phyloP scores from a whole-genome alignment of 176 grass and related monocot genomes.

The Avena eriantha region DNA sequence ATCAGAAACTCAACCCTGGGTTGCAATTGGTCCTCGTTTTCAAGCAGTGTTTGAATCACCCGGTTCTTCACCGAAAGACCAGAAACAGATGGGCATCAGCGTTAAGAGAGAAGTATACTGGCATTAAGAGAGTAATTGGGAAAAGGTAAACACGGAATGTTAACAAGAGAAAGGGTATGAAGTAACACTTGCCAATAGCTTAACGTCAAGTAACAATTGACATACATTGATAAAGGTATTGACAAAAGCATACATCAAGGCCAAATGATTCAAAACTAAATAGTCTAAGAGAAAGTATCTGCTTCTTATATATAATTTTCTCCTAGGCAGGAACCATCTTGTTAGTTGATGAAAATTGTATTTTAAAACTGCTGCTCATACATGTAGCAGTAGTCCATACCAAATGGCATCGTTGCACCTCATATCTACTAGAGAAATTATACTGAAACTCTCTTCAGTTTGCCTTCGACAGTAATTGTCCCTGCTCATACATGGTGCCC shows the following conservation, averaged over 20 bases:
- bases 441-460: neutral
- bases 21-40: slow-evolving; percentile 74
- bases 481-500: neutral
- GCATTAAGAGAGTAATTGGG: neutral
- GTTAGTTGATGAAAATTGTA: neutral
- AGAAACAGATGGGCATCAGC: neutral
- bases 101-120: neutral
- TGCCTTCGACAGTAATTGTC: neutral
- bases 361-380: neutral
- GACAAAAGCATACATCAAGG: slow-evolving; percentile 4
- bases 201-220: neutral
- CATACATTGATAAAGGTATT: neutral
- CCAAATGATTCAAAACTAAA: neutral
- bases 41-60: slow-evolving; percentile 74
- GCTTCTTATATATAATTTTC: neutral
- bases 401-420: neutral
- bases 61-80: slow-evolving; percentile 69
- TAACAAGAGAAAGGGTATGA: neutral
- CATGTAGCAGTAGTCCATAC: neutral
- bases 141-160: neutral
- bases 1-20: too few relatives aligned
- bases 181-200: neutral
- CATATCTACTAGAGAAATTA: neutral
- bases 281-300: neutral
- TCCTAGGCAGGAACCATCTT: neutral